Base-by-base conservation (phyloP, 805 yeast genomes). In the Yamadazyma sp. region DNA sequence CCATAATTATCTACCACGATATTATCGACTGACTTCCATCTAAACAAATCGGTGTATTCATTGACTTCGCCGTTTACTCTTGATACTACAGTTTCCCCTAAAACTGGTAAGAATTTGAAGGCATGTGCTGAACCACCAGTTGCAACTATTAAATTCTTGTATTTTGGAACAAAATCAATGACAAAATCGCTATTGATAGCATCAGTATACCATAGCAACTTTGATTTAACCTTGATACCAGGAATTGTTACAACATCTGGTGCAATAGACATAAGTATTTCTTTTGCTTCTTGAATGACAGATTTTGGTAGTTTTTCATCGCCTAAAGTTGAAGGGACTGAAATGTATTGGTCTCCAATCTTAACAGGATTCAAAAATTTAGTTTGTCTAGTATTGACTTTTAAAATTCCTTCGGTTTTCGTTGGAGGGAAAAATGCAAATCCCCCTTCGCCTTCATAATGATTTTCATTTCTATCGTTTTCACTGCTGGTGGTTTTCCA, bases 61-160 rank as follows among this genome's bases (percentile, higher is more conserved):
- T 19, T 31, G 7, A 12, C 4, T 1, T 8, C 18, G 5, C 42
- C 35, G 14, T 38, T 27, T 15, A 38, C 12, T 10, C 8, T 25
- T 15, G 33, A 24, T 2, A 38, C 28, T 15, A 31, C 35, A 23
- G 16, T 15, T 13, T 31, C 35, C 8, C 69, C 68, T 12, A 62
- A 40, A 16, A 50, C 50, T 2, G 64, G 65, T 18, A 61, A 45
- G 51, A 62, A 56, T 50, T 58, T 61, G 38, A 61, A 63, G 3
- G 56, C 61, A 42, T 63, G 70, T 0, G 63, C 63, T 4, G 65
- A 55, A 33, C 62, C 68, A 16, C 70, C 70, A 24, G 61, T 53
- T 16, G 56, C 58, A 4, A 59, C 60, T 26, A 54, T 49, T 6
- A 62, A 42, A 13, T 56, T 52, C 12, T 39, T 43, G 25, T 50